Percentiles rank a stretch among this genome's conserved stretches.
Conservation (phyloP, 768 basidiomycete species). For the Thelephora ganbajun region DNA sequence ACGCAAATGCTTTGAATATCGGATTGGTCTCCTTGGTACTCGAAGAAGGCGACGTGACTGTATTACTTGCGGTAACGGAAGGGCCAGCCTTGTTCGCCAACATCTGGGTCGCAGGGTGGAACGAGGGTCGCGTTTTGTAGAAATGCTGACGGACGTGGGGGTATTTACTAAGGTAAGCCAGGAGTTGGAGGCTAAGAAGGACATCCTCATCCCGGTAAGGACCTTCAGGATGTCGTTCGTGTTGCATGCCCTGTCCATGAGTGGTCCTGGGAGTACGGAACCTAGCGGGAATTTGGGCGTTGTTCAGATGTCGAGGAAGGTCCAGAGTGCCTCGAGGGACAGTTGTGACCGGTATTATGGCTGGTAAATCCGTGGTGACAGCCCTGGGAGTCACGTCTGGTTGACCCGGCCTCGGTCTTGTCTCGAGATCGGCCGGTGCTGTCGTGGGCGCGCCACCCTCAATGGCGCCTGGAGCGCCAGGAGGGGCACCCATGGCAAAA, state of each 20-base stretch:
- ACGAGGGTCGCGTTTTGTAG: constrained; percentile 75
- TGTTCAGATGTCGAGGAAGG: constrained; percentile 1
- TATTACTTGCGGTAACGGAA: constrained; percentile 4
- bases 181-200: constrained; percentile 75
- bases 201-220: constrained; percentile 94
- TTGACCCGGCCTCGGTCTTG: constrained; percentile 13
- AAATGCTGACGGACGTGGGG: constrained; percentile 95
- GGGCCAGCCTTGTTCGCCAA: constrained; percentile 7
- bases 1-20: constrained; percentile 33
- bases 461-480: constrained; percentile 80
- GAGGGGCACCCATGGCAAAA: constrained; percentile 83
- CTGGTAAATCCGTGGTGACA: constrained; percentile 40
- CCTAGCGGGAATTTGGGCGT: constrained; percentile 3
- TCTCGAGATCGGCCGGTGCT: constrained; percentile 8
- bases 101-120: constrained; percentile 53
- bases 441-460: constrained; percentile 17
- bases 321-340: constrained; percentile 2
- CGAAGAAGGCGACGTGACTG: constrained; percentile 7
- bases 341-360: constrained; percentile 9
- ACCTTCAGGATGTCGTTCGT: constrained; percentile 17
- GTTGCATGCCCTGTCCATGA: background rate
- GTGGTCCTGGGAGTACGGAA: constrained; percentile 8
- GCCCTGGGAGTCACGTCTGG: constrained; percentile 50
- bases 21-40: constrained; percentile 21
- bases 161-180: constrained; percentile 96